phyloP scores from a whole-genome alignment of 2,329 filamentous ascomycete species.

The Apiospora malaysiana region DNA sequence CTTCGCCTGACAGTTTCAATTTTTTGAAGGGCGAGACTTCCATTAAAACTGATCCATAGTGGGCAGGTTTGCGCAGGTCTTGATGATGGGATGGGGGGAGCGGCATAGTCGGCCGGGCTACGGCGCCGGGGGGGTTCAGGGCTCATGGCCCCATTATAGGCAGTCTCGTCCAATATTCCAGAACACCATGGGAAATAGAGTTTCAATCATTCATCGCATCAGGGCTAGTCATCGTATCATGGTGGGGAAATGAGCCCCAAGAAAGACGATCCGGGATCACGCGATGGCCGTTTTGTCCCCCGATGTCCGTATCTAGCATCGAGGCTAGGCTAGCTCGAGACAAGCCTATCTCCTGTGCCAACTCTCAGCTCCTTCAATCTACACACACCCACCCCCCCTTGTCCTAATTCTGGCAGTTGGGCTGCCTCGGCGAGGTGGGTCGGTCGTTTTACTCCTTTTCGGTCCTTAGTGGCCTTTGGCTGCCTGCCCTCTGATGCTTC shows the following conservation, averaged over 20 bases:
- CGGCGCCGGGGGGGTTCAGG: not conserved
- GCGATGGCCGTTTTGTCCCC: not conserved
- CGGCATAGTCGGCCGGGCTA: not conserved
- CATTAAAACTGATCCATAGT: not conserved
- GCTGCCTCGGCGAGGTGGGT: not conserved
- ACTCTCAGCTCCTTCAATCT: constrained; percentile 1
- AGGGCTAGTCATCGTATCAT: not conserved
- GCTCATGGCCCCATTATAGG: not conserved
- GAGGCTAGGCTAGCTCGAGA: not conserved
- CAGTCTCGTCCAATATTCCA: not conserved
- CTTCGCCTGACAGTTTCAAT: constrained; percentile 12
- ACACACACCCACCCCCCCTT: not conserved
- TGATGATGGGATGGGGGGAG: not conserved
- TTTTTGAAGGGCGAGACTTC: not conserved
- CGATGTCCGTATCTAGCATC: not conserved
- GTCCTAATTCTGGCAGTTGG: not conserved
- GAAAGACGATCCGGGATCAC: not conserved
- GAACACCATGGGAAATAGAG: constrained; percentile 10
- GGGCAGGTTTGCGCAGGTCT: not conserved
- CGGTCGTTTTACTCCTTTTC: not conserved
- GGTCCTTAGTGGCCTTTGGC: not conserved
- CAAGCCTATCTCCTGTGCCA: not conserved
- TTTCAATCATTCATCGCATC: not conserved
- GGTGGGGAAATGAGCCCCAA: not conserved
- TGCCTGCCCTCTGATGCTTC: not conserved